Conservation (phyloP, 164 flowering plant species). For the Tinospora cordifolia region DNA sequence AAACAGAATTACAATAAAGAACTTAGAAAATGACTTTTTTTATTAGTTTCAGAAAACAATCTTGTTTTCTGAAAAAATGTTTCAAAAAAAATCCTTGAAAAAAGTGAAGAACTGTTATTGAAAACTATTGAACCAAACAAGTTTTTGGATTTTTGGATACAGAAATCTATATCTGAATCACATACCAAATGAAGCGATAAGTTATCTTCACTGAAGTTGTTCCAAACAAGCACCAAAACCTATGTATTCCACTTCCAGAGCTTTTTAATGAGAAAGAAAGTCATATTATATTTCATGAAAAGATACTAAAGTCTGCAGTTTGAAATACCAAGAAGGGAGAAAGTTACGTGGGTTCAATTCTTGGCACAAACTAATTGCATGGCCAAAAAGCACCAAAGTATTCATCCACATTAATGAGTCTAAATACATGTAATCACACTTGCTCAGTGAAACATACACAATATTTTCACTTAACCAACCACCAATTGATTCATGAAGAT, state of each 20-base stretch:
- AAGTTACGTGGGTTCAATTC: not conserved
- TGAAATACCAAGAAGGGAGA: too few species aligned
- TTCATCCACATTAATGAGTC: not conserved
- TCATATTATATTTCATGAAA: not conserved
- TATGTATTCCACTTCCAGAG: not conserved
- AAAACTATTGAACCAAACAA: too few species aligned
- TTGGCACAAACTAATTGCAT: not conserved
- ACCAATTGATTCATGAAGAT: constrained; percentile 65
- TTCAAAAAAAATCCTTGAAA: too few species aligned
- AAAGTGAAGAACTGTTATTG: too few species aligned
- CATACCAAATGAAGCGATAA: too few species aligned
- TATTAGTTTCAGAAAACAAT: too few species aligned
- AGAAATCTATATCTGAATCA: too few species aligned
- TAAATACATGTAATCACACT: not conserved
- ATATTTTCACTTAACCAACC: constrained; percentile 73
- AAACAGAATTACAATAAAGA: not conserved
- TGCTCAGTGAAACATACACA: constrained; percentile 56
- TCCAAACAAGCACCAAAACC: too few species aligned
- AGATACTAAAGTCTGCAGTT: not conserved
- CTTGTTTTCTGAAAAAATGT: too few species aligned
- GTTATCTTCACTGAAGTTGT: too few species aligned
- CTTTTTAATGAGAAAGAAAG: not conserved
- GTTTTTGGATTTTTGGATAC: too few species aligned
- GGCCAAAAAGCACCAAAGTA: not conserved
- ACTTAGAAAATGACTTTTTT: too few species aligned